A percentile compares a stretch with the other conserved stretches of the same genome.
Evolutionary conservation across 441 rosid genomes (phyloP).

Genomic region (Syzygium syzygioides): DNA sequence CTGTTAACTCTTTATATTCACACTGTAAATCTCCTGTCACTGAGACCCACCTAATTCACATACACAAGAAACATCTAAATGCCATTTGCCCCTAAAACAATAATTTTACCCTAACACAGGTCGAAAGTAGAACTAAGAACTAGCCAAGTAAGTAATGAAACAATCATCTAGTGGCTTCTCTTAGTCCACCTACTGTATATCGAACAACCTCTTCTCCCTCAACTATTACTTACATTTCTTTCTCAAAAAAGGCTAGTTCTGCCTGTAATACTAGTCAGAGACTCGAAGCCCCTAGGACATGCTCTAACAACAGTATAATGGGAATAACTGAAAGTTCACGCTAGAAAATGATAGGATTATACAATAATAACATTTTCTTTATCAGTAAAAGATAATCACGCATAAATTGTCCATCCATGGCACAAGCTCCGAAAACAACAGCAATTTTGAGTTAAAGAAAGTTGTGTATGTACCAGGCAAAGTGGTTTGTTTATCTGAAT

Average conservation of each 20-base stretch:
- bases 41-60: not conserved
- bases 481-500: constrained; percentile 88
- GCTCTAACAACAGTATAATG: not conserved
- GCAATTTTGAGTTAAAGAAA: not conserved
- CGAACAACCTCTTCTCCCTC: not conserved
- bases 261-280: not conserved
- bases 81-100: not conserved
- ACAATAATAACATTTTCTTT: not conserved
- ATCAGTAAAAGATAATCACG: not conserved
- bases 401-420: not conserved
- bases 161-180: not conserved
- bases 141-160: not conserved
- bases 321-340: not conserved
- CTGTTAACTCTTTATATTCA: not conserved
- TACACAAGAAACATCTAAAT: not conserved
- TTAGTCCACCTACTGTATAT: not conserved
- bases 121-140: not conserved
- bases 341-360: not conserved
- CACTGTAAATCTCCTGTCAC: not conserved
- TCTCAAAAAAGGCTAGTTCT: not conserved
- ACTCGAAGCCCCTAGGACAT: not conserved
- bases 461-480: constrained; percentile 68
- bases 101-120: not conserved
- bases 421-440: not conserved
- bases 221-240: not conserved